Percentiles rank a stretch among this genome's conserved stretches.
phyloP scores from a whole-genome alignment of 306 rosid species.

The Fagus crenata region DNA sequence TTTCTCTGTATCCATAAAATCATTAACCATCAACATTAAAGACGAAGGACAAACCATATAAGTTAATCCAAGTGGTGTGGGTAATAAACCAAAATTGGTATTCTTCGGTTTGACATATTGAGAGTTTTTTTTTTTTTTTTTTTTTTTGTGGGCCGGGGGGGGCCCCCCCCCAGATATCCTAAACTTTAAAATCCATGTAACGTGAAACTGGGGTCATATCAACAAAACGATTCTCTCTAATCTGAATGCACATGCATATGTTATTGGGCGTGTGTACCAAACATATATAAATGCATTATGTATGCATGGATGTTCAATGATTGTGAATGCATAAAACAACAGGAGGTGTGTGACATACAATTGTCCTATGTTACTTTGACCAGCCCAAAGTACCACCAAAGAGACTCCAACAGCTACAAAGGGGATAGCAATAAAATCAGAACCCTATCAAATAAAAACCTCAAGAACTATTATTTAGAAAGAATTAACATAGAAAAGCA shows the following conservation, averaged over 20 bases:
- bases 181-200: background rate
- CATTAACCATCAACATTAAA: background rate
- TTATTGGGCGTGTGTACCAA: background rate
- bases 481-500: background rate
- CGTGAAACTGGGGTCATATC: background rate
- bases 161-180: background rate
- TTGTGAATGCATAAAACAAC: slow-evolving; percentile 4
- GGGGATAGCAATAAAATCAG: slow-evolving; percentile 31
- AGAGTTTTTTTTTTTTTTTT: no score
- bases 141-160: no score
- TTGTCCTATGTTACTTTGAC: slow-evolving; percentile 61
- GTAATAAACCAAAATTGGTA: background rate
- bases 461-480: slow-evolving; percentile 17
- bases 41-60: background rate
- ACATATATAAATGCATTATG: background rate
- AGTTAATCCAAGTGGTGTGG: background rate
- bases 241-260: background rate
- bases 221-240: background rate
- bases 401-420: slow-evolving; percentile 51
- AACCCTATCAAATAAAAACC: slow-evolving; percentile 14
- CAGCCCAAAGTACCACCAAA: slow-evolving; percentile 50
- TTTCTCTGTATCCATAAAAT: no score
- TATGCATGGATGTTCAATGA: background rate
- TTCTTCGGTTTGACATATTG: background rate
- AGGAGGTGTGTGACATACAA: slow-evolving; percentile 51